Conservation (phyloP, 805 yeast genomes). For the Myxozyma neotropica region DNA sequence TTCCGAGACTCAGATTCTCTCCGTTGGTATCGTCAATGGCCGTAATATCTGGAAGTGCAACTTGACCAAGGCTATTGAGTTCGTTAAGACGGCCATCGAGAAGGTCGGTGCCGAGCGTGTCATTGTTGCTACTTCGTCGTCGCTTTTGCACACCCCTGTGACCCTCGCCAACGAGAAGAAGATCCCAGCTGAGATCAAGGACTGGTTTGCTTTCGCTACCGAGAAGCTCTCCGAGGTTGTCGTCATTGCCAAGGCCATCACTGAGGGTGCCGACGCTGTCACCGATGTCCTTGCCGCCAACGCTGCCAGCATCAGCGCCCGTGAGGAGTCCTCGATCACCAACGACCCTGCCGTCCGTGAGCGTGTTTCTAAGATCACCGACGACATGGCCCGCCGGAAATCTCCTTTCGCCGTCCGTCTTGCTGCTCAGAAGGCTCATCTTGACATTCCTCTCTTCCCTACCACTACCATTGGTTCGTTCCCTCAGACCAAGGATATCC, state of each 20-base stretch:
- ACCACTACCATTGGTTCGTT: conserved; percentile 99
- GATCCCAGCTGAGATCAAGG: conserved; percentile 83
- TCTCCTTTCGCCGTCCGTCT: conserved; percentile 85
- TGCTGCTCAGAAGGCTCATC: conserved; percentile 79
- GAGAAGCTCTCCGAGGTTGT: conserved; percentile 95
- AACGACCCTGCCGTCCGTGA: conserved; percentile 87
- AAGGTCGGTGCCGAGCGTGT: conserved; percentile 86
- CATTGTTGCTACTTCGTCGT: conserved; percentile 91
- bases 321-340: conserved; percentile 84
- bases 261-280: conserved; percentile 71
- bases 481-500: conserved; percentile 99
- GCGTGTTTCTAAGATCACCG: conserved; percentile 76
- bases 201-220: conserved; percentile 98
- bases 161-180: conserved; percentile 91
- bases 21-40: conserved; percentile 98
- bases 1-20: conserved; percentile 71
- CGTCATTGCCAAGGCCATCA: conserved; percentile 80
- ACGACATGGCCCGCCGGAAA: conserved; percentile 73
- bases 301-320: conserved; percentile 80
- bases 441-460: conserved; percentile 98
- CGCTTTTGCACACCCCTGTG: conserved; percentile 97
- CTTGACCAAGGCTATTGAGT: conserved; percentile 79
- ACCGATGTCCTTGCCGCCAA: conserved; percentile 78
- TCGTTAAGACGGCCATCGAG: conserved; percentile 79
- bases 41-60: conserved; percentile 99